These are phyloP conservation scores for Coemansia sp. DNA, from an alignment of 192 early-diverging fungal genomes.

Conservation along the genomic window DNA sequence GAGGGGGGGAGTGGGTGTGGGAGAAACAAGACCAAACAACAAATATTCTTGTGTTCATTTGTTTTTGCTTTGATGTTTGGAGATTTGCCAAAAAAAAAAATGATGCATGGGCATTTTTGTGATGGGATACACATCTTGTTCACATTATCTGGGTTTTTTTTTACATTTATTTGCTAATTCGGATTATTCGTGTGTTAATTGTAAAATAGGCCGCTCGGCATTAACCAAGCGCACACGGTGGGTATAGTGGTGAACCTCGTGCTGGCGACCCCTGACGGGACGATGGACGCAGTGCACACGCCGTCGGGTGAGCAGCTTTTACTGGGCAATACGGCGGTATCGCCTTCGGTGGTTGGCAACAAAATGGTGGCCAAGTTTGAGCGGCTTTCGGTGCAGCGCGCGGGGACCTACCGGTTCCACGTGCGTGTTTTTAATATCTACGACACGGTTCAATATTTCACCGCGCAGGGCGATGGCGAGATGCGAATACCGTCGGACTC, in stretches of 20 bases:
- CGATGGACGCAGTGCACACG: constrained; percentile 22
- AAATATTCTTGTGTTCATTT: too few relatives aligned
- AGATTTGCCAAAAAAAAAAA: too few relatives aligned
- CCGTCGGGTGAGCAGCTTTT: constrained; percentile 17
- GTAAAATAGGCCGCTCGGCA: not conserved
- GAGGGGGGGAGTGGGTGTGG: not conserved
- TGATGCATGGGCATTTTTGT: too few relatives aligned
- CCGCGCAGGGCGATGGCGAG: not conserved
- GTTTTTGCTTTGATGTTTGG: too few relatives aligned
- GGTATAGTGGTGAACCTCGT: constrained; percentile 27
- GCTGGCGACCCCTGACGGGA: constrained; percentile 28
- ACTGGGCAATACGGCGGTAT: not conserved
- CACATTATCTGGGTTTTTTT: not conserved
- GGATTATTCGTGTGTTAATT: not conserved
- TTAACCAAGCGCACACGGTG: constrained; percentile 12
- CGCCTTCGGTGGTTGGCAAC: constrained; percentile 14
- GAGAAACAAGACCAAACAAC: too few relatives aligned
- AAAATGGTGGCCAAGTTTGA: constrained; percentile 21
- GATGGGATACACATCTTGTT: too few relatives aligned
- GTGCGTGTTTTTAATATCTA: constrained; percentile 26
- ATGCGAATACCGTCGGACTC: constrained; percentile 9
- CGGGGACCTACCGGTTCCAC: constrained; percentile 28
- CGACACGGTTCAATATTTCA: constrained; percentile 4
- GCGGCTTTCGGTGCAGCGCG: constrained; percentile 1
- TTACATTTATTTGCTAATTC: not conserved